Percentiles rank a stretch among this genome's conserved stretches.
These are phyloP conservation scores for Malania oleifera DNA, from an alignment of 164 flowering plant species.

Conservation along the genomic window DNA sequence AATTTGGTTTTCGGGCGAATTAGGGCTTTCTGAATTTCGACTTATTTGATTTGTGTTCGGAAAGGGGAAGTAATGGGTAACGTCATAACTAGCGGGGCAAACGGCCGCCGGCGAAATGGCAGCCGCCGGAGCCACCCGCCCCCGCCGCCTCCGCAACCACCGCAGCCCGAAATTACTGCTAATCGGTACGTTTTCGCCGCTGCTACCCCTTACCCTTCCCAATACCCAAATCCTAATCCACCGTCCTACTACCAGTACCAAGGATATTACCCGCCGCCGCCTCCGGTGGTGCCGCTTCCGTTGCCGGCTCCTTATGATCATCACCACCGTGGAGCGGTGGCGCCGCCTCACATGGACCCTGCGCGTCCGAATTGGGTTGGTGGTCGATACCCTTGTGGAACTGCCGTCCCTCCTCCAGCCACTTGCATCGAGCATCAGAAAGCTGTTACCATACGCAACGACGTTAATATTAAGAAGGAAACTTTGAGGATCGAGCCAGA, in stretches of 20 bases:
- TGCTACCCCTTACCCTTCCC: slow-evolving; percentile 71
- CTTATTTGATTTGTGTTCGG: too few species aligned
- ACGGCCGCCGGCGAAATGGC: slow-evolving; percentile 45
- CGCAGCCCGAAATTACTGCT: slow-evolving; percentile 49
- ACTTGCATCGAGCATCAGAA: slow-evolving; percentile 91
- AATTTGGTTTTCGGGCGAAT: neutral
- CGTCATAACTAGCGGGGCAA: slow-evolving; percentile 38
- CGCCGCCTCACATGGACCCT: slow-evolving; percentile 21
- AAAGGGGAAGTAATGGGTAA: slow-evolving; percentile 55
- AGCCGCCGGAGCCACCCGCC: slow-evolving; percentile 43
- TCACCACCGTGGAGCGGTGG: slow-evolving; percentile 38
- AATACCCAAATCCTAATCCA: slow-evolving; percentile 46
- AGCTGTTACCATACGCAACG: slow-evolving; percentile 84
- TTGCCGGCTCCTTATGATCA: slow-evolving; percentile 68
- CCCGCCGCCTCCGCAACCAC: slow-evolving; percentile 43
- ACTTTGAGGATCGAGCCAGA: slow-evolving; percentile 71
- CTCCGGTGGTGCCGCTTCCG: slow-evolving; percentile 42
- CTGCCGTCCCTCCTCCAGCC: slow-evolving; percentile 34
- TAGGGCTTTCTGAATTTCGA: slow-evolving; percentile 1
- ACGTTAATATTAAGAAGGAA: slow-evolving; percentile 91
- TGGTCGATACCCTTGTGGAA: slow-evolving; percentile 57
- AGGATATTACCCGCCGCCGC: slow-evolving; percentile 58
- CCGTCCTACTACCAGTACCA: slow-evolving; percentile 52
- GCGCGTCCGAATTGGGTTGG: slow-evolving; percentile 41
- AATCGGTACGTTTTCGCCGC: slow-evolving; percentile 79